Percentiles rank a stretch among this genome's conserved stretches.
Evolutionary conservation across 495 filamentous ascomycete genomes (phyloP).

Genomic region (Aspergillus sparsus): DNA sequence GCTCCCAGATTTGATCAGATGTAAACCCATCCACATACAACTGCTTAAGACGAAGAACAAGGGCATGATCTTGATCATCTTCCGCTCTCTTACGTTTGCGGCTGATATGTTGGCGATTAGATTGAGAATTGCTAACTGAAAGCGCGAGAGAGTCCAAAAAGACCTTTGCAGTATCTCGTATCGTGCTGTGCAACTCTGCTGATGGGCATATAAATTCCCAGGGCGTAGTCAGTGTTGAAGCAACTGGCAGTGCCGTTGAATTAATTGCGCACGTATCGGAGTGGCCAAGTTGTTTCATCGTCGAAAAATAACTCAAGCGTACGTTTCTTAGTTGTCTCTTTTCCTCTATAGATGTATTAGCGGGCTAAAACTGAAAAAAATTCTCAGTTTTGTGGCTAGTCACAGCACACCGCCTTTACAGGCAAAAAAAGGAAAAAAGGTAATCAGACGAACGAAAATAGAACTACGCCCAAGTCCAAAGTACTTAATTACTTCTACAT

Average conservation of each 20-base stretch:
- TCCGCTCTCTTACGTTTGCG: slow-evolving; percentile 69
- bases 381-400: too few relatives aligned
- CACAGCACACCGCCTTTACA: too few relatives aligned
- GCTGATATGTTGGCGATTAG: slow-evolving; percentile 53
- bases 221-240: slow-evolving; percentile 33
- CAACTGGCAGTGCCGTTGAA: slow-evolving; percentile 19
- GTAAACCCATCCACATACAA: slow-evolving; percentile 87
- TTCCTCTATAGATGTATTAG: too few relatives aligned
- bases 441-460: too few relatives aligned
- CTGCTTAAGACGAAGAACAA: slow-evolving; percentile 66
- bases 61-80: slow-evolving; percentile 36
- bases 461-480: too few relatives aligned
- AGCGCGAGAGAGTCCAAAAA: slow-evolving; percentile 75
- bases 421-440: too few relatives aligned
- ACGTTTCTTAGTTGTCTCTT: too few relatives aligned
- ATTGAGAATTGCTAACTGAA: slow-evolving; percentile 66
- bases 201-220: slow-evolving; percentile 70
- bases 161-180: slow-evolving; percentile 69
- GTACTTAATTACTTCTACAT: too few relatives aligned
- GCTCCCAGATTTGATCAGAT: slow-evolving; percentile 89
- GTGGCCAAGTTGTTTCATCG: too few relatives aligned
- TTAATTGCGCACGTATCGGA: neutral
- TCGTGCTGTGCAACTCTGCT: slow-evolving; percentile 58
- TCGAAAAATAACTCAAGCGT: too few relatives aligned
- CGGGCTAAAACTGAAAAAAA: too few relatives aligned